Evolutionary conservation across 2,329 filamentous ascomycete genomes (phyloP), one percentile per base, ranked within the genome.

Genomic region (Tolypocladium tropicale): DNA sequence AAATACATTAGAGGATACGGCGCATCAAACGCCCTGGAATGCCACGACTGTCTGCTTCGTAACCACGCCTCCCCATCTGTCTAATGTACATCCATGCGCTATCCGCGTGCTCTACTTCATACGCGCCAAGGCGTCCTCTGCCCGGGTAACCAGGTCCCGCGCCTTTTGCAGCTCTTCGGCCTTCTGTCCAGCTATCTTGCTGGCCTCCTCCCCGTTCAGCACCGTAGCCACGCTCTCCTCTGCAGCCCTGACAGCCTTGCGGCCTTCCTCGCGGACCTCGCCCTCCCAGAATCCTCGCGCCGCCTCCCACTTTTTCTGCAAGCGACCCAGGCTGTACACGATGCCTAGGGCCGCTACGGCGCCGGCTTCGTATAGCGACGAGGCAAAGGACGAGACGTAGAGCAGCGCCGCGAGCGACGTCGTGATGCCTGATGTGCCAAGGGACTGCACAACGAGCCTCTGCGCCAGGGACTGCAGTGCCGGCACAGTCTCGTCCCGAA

Each of bases 391-490:
- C 2, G 80, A 82, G 9, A 83, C 62, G 63, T 86, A 86, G 2
- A 81, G 73, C 11, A 86, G 72, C 0, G 70, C 78, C 0, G 78
- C 79, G 1, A 86, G 73, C 0, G 77, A 76, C 0, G 73, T 74
- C 1, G 81, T 80, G 3, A 88, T 72, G 5, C 83, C 82, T 0
- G 89, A 88, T 0, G 89, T 90, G 54, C 84, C 86, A 0, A 90
- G 73, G 0, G 89, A 88, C 64, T 91, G 85, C 5, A 95, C 68
- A 5, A 96, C 84, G 2, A 92, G 80, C 56, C 79, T 82, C 69
- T 92, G 88, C 1, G 87, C 86, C 0, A 90, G 74, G 1, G 86
- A 83, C 65, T 90, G 88, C 4, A 92, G 74, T 1, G 84, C 82
- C 2, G 86, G 85, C 2, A 91, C 78, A 0, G 85, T 89, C 58